Evolutionary conservation across 2,329 filamentous ascomycete genomes (phyloP), one percentile per base, ranked within the genome.

Genomic region (Fusarium acutatum): DNA sequence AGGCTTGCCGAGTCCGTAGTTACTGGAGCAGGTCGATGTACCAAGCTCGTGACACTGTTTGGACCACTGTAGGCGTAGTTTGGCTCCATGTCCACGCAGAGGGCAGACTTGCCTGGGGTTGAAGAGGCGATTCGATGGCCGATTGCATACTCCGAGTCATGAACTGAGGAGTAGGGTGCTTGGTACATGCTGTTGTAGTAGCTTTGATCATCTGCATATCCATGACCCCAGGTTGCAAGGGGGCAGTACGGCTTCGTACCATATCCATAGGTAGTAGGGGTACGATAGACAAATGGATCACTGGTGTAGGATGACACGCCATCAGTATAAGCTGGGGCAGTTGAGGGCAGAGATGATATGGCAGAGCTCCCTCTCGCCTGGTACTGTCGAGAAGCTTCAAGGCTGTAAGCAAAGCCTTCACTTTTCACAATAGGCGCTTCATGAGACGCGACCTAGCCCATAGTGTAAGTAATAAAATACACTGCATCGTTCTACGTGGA

Each of bases 361-460:
- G 69, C 20, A 17, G 76, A 70, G 13, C 72, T 63, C 14, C 73
- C 76, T 43, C 79, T 75, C 4, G 78, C 72, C 26, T 81, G 79
- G 22, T 77, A 78, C 35, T 79, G 79, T 34, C 81, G 78, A 32
- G 81, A 81, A 7, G 77, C 74, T 13, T 81, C 77, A 7, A 81
- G 35, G 56, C 73, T 79, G 74, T 82, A 82, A 15, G 47, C 57
- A 32, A 80, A 80, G 41, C 50, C 26, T 24, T 77, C 75, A 14
- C 68, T 69, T 67, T 80, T 81, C 64, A 73, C 68, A 18, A 54
- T 38, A 35, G 73, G 66, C 11, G 81, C 74, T 59, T 82, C 81
- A 56, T 77, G 75, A 6, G 81, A 82, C 20, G 79, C 77, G 20
- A 82, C 81, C 81, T 81, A 40, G 41, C 50, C 13, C 24, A 34